Percentiles rank a stretch among this genome's conserved stretches.
phyloP scores from a whole-genome alignment of 192 early-diverging fungal species.

The Coemansia sp. region DNA sequence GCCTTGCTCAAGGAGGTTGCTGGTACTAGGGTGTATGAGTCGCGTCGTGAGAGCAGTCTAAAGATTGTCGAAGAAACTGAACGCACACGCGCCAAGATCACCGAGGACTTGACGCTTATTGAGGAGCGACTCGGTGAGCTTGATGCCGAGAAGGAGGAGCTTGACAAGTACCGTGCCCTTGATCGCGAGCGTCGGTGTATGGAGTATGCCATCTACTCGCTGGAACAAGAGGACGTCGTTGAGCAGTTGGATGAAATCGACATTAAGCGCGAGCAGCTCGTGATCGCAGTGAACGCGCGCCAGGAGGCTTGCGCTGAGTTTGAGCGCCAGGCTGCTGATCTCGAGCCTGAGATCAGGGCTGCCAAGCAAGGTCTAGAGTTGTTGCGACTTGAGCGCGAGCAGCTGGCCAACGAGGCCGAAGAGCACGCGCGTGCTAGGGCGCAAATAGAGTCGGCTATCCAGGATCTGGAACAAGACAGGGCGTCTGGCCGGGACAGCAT shows the following conservation, averaged over 20 bases:
- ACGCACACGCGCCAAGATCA: constrained; percentile 82
- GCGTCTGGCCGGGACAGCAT: constrained; percentile 53
- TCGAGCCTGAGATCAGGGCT: constrained; percentile 63
- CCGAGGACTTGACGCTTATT: constrained; percentile 84
- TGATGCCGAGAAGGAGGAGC: constrained; percentile 91
- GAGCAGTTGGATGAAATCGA: constrained; percentile 73
- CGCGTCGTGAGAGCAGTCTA: constrained; percentile 82
- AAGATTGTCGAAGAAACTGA: constrained; percentile 92
- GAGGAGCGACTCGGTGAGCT: constrained; percentile 86
- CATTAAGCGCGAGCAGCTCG: constrained; percentile 55
- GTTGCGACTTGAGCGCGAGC: constrained; percentile 67
- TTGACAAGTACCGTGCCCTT: constrained; percentile 82
- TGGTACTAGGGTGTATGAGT: constrained; percentile 94
- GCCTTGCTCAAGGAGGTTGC: constrained; percentile 96
- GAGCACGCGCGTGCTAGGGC: constrained; percentile 76
- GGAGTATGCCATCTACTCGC: constrained; percentile 91
- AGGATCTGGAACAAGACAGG: constrained; percentile 75
- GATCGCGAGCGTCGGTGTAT: constrained; percentile 85
- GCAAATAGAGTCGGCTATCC: constrained; percentile 75
- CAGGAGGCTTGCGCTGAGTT: constrained; percentile 61
- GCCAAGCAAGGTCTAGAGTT: constrained; percentile 67
- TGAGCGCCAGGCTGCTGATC: constrained; percentile 54
- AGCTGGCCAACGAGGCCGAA: constrained; percentile 72
- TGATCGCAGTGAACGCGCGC: constrained; percentile 62
- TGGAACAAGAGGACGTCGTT: constrained; percentile 83